Base-by-base conservation (phyloP, 1,139 yeast genomes). In the Saccharomycopsis crataegensis region DNA sequence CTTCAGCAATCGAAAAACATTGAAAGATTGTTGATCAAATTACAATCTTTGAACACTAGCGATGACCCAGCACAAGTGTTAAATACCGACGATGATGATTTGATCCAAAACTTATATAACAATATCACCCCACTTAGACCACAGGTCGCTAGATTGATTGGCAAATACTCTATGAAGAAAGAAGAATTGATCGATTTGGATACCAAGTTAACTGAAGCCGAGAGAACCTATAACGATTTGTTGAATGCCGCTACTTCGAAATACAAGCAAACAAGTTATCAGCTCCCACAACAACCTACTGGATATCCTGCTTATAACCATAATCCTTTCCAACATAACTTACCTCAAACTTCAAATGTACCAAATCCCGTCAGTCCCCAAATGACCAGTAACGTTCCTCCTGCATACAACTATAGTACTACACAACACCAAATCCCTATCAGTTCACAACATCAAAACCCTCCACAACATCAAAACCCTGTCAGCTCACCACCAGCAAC, bases 101-200 rank as follows among this genome's bases (percentile, higher is more conserved):
- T 78, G 51, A 65, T 80, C 40, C 79, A 76, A 61, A 65, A 67
- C 44, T 68, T 87, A 57, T 89, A 88, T 65, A 85, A 86, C 57
- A 77, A 82, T 16, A 77, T 88, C 1, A 75, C 86, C 32, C 82
- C 93, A 1, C 72, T 87, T 54, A 79, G 94, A 56, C 91, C 94
- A 0, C 79, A 80, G 57, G 74, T 89, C 56, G 87, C 88, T 8
- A 79, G 79, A 61, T 70, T 81, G 61, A 83, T 89, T 58, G 95
- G 86, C 57, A 86, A 84, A 66, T 86, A 87, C 65, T 75, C 88
- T 42, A 78, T 77, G 48, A 76, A 89, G 60, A 83, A 83, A 64
- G 86, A 88, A 60, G 96, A 90, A 60, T 70, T 90, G 55, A 71
- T 80, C 60, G 78, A 78, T n/a, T 71, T 89, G 62, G 83, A 89